Conservation (phyloP, 345 rosid species). For the Rubroshorea leprosula region DNA sequence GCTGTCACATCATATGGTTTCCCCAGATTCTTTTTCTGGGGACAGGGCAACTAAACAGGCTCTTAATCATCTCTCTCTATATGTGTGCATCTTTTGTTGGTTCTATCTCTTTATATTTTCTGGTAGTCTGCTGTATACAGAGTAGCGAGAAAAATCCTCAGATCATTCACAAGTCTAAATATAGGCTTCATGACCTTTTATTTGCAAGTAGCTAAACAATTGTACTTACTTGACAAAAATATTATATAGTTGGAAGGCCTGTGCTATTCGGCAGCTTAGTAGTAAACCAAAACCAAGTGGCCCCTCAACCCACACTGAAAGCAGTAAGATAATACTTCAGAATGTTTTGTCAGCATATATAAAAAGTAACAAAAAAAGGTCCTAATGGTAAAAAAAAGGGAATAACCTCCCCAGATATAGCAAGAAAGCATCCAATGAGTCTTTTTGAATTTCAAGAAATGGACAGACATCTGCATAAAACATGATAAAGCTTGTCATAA, state of each 20-base stretch:
- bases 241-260: conserved; percentile 78
- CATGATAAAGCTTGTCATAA: conserved; percentile 4
- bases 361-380: conserved; percentile 3
- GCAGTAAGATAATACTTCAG: conserved; percentile 19
- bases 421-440: conserved; percentile 72
- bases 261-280: conserved; percentile 78
- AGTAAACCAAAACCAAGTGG: conserved; percentile 89
- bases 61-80: too few species aligned
- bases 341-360: background rate
- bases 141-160: too few species aligned
- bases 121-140: too few species aligned
- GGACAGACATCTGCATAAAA: conserved; percentile 47
- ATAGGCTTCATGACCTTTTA: background rate
- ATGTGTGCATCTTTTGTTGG: too few species aligned
- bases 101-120: too few species aligned
- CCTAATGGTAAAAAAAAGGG: conserved; percentile 2
- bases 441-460: conserved; percentile 38
- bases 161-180: too few species aligned
- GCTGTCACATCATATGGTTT: too few species aligned
- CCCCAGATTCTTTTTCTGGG: too few species aligned
- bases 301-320: conserved; percentile 87
- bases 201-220: background rate
- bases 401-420: conserved; percentile 85
- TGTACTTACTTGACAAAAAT: conserved; percentile 71
- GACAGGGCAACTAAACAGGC: too few species aligned